phyloP scores from a whole-genome alignment of 2,329 filamentous ascomycete genomes.

The Colletotrichum sp. region DNA sequence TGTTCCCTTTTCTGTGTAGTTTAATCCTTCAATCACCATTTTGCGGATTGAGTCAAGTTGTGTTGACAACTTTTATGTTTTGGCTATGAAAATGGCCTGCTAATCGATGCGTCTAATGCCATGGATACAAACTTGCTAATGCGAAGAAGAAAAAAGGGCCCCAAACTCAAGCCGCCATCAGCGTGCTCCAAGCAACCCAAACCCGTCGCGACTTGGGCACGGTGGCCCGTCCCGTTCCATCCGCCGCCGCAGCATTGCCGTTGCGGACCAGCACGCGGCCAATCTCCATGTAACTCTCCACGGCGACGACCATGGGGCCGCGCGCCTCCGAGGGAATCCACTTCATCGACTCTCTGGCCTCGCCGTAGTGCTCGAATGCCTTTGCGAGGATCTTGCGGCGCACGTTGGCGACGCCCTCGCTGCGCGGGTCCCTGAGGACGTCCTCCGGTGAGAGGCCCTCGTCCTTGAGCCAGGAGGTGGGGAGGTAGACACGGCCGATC shows the following conservation, averaged over 20 bases:
- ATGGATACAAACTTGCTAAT: background rate
- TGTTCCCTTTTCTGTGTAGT: too few relatives aligned
- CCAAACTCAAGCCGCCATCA: conserved; percentile 32
- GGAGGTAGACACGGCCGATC: conserved; percentile 72
- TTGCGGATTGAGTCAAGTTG: background rate
- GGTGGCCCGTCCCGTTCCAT: conserved; percentile 39
- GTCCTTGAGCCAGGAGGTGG: conserved; percentile 66
- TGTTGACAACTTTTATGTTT: background rate
- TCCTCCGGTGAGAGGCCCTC: conserved; percentile 57
- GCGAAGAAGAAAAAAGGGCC: conserved; percentile 6
- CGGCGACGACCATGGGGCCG: conserved; percentile 70
- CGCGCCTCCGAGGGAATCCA: conserved; percentile 64
- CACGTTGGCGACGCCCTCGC: conserved; percentile 52
- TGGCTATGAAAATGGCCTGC: background rate
- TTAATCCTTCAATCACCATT: background rate
- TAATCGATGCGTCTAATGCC: conserved; percentile 10
- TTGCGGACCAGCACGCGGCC: conserved; percentile 59
- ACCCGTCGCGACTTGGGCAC: conserved; percentile 53
- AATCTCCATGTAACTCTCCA: conserved; percentile 81
- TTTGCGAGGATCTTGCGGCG: conserved; percentile 60
- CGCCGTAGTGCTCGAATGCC: conserved; percentile 65
- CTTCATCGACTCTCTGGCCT: conserved; percentile 62
- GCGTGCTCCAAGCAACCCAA: conserved; percentile 62
- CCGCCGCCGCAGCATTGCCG: background rate
- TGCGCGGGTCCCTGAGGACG: conserved; percentile 57